These are phyloP conservation scores for Exophiala oligosperma DNA, from an alignment of 2,329 filamentous ascomycete species.

Conservation along the genomic window DNA sequence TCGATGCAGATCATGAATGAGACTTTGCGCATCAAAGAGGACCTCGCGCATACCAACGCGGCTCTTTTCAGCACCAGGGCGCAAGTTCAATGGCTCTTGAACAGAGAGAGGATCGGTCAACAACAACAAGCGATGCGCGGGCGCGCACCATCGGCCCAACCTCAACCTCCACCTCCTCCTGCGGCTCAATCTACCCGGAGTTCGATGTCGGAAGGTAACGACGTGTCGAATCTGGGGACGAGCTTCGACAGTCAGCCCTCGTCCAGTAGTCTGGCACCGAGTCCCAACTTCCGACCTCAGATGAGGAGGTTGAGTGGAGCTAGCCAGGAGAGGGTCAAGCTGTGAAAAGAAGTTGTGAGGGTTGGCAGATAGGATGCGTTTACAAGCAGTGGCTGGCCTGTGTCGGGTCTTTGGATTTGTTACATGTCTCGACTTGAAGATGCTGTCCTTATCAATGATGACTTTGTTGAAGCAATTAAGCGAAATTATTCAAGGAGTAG, in stretches of 20 bases:
- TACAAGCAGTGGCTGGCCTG: too few relatives aligned
- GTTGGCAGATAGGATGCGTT: too few relatives aligned
- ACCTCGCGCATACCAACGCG: slow-evolving; percentile 62
- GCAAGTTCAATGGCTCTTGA: slow-evolving; percentile 64
- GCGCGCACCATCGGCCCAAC: slow-evolving; percentile 20
- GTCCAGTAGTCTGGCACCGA: slow-evolving; percentile 10
- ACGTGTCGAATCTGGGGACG: slow-evolving; percentile 9
- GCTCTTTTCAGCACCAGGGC: slow-evolving; percentile 59
- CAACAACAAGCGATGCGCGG: slow-evolving; percentile 25
- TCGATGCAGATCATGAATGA: slow-evolving; percentile 66
- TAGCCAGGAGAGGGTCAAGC: slow-evolving; percentile 25
- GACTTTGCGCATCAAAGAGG: slow-evolving; percentile 60
- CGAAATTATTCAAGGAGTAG: too few relatives aligned
- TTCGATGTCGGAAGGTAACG: slow-evolving; percentile 19
- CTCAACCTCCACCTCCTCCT: slow-evolving; percentile 7
- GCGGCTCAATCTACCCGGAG: slow-evolving; percentile 11
- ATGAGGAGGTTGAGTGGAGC: slow-evolving; percentile 20
- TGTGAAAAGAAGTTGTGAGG: slow-evolving; percentile 3
- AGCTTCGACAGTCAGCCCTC: slow-evolving; percentile 16
- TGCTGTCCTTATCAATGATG: too few relatives aligned
- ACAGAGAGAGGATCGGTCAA: slow-evolving; percentile 46
- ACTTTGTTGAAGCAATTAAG: too few relatives aligned
- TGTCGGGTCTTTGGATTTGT: too few relatives aligned
- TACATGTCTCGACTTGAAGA: too few relatives aligned
- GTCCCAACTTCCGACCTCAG: slow-evolving; percentile 22